Percentiles rank a stretch among this genome's conserved stretches.
phyloP scores from a whole-genome alignment of 192 early-diverging fungal species.

The Coemansia sp. region DNA sequence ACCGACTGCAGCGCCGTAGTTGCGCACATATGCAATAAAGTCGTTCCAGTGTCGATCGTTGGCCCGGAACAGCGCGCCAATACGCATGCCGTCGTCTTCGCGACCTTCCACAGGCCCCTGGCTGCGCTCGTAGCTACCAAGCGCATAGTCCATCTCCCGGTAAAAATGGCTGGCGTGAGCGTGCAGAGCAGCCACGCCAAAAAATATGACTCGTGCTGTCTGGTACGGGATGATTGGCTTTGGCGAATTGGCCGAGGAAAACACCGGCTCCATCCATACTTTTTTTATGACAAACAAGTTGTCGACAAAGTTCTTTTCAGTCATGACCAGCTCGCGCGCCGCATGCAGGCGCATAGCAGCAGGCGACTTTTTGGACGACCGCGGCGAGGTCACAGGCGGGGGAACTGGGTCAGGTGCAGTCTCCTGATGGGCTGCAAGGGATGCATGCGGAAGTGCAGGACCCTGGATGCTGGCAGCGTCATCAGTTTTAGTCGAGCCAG shows the following conservation, averaged over 20 bases:
- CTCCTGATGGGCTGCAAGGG: background rate
- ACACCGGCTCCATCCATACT: slow-evolving; percentile 55
- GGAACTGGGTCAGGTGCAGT: background rate
- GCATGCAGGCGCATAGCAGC: slow-evolving; percentile 50
- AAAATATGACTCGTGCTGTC: slow-evolving; percentile 42
- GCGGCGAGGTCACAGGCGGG: background rate
- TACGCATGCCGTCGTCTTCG: slow-evolving; percentile 45
- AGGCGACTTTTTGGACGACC: slow-evolving; percentile 21
- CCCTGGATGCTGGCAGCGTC: slow-evolving; percentile 5
- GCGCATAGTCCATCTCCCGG: slow-evolving; percentile 48
- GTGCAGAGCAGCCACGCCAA: slow-evolving; percentile 43
- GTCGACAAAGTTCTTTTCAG: slow-evolving; percentile 54
- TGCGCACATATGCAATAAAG: slow-evolving; percentile 50
- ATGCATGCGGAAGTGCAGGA: background rate
- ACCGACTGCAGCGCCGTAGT: slow-evolving; percentile 47
- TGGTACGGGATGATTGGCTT: slow-evolving; percentile 54
- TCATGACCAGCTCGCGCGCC: slow-evolving; percentile 49
- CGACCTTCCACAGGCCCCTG: slow-evolving; percentile 4
- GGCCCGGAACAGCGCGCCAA: slow-evolving; percentile 45
- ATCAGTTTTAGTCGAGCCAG: slow-evolving; percentile 24
- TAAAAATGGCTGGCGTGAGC: slow-evolving; percentile 51
- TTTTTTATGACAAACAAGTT: slow-evolving; percentile 54
- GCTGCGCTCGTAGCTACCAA: slow-evolving; percentile 44
- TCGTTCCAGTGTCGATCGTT: slow-evolving; percentile 46
- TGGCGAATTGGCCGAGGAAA: slow-evolving; percentile 48